Evolutionary conservation across 331 rosid genomes (phyloP).

Genomic region (Phaseolus coccineus): DNA sequence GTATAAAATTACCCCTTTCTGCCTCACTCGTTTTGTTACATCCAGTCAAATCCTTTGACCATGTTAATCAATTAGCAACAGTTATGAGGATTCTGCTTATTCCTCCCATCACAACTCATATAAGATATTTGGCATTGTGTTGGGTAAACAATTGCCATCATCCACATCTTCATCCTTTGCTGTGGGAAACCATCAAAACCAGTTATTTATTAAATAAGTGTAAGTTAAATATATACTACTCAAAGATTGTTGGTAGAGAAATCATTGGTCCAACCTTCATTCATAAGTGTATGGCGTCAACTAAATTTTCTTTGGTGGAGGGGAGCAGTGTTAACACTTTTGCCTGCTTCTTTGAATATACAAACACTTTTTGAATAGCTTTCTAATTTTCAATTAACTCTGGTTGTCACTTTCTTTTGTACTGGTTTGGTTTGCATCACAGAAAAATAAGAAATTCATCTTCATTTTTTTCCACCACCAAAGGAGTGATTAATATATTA

Average conservation of each 20-base stretch:
- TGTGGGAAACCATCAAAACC: slow-evolving; percentile 42
- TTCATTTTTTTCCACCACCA: too few relatives aligned
- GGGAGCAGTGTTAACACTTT: neutral
- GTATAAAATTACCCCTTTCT: neutral
- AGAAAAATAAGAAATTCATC: too few relatives aligned
- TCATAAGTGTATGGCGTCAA: neutral
- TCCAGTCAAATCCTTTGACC: slow-evolving; percentile 39
- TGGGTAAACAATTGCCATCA: slow-evolving; percentile 33
- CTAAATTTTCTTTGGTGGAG: slow-evolving; percentile 34
- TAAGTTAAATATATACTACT: neutral
- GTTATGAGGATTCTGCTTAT: neutral
- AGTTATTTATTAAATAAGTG: slow-evolving; percentile 5
- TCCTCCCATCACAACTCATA: slow-evolving; percentile 13
- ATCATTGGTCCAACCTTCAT: slow-evolving; percentile 47
- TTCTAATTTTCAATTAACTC: too few relatives aligned
- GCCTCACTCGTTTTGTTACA: slow-evolving; percentile 43
- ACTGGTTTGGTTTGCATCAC: neutral
- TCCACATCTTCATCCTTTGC: slow-evolving; percentile 43
- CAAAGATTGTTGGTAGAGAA: slow-evolving; percentile 6
- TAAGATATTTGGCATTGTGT: slow-evolving; percentile 46
- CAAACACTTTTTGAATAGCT: too few relatives aligned
- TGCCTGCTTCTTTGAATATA: slow-evolving; percentile 35
- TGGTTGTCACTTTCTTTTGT: too few relatives aligned
- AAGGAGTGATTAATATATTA: neutral
- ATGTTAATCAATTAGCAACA: slow-evolving; percentile 34